Conservation (phyloP, 768 basidiomycete genomes). For the Tricholoma terreum region DNA sequence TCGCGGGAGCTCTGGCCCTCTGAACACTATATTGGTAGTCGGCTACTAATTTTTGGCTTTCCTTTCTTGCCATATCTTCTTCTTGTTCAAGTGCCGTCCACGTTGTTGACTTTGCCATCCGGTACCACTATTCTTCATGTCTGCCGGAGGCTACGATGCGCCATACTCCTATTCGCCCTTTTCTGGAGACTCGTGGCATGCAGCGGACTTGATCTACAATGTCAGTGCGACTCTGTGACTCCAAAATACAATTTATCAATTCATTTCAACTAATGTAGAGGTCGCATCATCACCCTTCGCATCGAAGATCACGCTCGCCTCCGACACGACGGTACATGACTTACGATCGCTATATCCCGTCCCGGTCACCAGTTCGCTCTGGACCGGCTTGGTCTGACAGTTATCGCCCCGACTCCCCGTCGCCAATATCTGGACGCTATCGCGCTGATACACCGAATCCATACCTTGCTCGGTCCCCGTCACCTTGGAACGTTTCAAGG, state of each 20-base stretch:
- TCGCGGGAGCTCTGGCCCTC: background rate
- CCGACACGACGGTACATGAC: conserved; percentile 39
- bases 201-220: conserved; percentile 35
- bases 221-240: conserved; percentile 28
- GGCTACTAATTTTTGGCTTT: background rate
- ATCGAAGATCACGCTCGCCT: conserved; percentile 49
- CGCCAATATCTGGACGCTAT: conserved; percentile 23
- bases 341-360: conserved; percentile 53
- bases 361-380: conserved; percentile 5
- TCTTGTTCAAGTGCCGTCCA: background rate
- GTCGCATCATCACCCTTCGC: conserved; percentile 29
- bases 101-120: conserved; percentile 6
- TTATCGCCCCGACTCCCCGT: conserved; percentile 15
- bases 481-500: background rate
- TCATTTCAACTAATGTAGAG: conserved; percentile 26
- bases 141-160: conserved; percentile 40
- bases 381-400: conserved; percentile 8
- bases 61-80: background rate
- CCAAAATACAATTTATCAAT: conserved; percentile 11
- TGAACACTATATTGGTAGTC: background rate
- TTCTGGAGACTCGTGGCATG: conserved; percentile 32
- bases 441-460: conserved; percentile 42
- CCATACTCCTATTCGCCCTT: conserved; percentile 29
- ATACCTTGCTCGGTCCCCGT: conserved; percentile 25
- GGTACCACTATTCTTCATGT: conserved; percentile 27